phyloP scores from a whole-genome alignment of 106 monocot genomes.

The Dendrobium nobile region DNA sequence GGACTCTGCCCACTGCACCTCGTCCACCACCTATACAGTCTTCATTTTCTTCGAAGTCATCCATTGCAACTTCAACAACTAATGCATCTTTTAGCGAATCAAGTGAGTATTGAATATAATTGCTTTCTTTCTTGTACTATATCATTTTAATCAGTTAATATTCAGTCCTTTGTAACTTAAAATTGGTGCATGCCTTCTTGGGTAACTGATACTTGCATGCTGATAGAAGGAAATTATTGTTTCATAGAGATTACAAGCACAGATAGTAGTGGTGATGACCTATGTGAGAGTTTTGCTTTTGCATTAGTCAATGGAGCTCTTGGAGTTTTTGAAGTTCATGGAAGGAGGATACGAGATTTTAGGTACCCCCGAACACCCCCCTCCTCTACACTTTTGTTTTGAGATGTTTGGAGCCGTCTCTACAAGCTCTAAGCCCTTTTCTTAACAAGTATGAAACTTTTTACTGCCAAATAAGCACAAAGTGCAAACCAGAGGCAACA shows the following conservation, averaged over 20 bases:
- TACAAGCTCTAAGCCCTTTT: not conserved
- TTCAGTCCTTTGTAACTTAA: not conserved
- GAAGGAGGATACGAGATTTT: conserved; percentile 93
- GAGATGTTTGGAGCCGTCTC: not conserved
- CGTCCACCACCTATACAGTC: conserved; percentile 67
- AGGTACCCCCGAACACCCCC: conserved; percentile 30
- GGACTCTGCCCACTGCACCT: conserved; percentile 92
- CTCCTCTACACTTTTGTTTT: not conserved
- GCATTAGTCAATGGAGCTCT: conserved; percentile 96
- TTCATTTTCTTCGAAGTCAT: conserved; percentile 33
- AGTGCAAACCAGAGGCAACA: not conserved
- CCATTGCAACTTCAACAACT: conserved; percentile 20
- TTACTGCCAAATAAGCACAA: not conserved
- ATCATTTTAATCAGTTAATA: not conserved
- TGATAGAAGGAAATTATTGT: conserved; percentile 6
- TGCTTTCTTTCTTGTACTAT: not conserved
- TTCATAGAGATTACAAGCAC: conserved; percentile 46
- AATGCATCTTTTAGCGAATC: conserved; percentile 37
- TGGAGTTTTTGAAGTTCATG: conserved; percentile 99
- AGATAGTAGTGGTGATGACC: conserved; percentile 66
- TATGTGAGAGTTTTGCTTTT: conserved; percentile 97
- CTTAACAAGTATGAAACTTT: not conserved
- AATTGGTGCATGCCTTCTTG: not conserved
- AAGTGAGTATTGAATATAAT: conserved; percentile 33
- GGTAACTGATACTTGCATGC: not conserved